These are phyloP conservation scores for Prosopis cineraria DNA, from an alignment of 306 rosid species.

Conservation along the genomic window DNA sequence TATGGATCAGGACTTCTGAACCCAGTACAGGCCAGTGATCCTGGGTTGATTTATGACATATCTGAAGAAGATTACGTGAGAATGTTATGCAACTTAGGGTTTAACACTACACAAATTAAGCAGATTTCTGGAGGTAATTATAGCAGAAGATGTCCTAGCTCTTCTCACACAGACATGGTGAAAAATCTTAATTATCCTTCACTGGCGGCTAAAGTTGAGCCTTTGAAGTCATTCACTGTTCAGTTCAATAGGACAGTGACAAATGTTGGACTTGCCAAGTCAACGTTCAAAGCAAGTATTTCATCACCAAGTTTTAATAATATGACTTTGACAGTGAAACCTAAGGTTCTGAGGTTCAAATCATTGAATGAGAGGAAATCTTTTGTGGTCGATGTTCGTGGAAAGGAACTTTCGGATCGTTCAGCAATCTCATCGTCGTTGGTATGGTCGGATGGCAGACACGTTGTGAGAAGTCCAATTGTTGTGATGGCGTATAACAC, in stretches of 20 bases:
- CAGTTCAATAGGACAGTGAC: slow-evolving; percentile 35
- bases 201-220: slow-evolving; percentile 21
- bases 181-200: slow-evolving; percentile 48
- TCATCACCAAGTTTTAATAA: neutral
- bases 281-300: slow-evolving; percentile 36
- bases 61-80: slow-evolving; percentile 34
- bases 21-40: slow-evolving; percentile 34
- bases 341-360: slow-evolving; percentile 37
- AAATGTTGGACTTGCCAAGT: slow-evolving; percentile 45
- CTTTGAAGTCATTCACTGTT: neutral
- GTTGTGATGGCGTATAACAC: neutral
- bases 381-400: slow-evolving; percentile 37
- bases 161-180: neutral
- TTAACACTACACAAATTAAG: neutral
- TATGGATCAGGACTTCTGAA: slow-evolving; percentile 42
- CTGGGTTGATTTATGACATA: slow-evolving; percentile 44
- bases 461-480: slow-evolving; percentile 45
- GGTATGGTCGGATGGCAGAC: slow-evolving; percentile 45
- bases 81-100: slow-evolving; percentile 34
- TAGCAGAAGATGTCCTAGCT: neutral
- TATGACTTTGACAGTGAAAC: slow-evolving; percentile 33
- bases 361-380: slow-evolving; percentile 39
- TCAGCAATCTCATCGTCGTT: slow-evolving; percentile 12
- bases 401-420: neutral
- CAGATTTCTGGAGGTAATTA: slow-evolving; percentile 3